Conservation (phyloP, 345 rosid species). For the Corchorus capsularis region DNA sequence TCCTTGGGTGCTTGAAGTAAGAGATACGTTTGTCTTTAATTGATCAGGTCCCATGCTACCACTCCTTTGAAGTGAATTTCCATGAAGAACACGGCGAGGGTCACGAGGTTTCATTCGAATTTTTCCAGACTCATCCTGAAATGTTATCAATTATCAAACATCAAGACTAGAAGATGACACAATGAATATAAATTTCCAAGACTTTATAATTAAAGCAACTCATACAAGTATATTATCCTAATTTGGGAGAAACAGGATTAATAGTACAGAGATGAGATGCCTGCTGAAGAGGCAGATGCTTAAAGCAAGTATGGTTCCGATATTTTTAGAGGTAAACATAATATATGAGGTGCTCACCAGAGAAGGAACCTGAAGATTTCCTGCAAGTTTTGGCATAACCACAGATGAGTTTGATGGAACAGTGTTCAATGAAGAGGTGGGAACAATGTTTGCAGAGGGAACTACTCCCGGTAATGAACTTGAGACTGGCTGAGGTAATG, state of each 20-base stretch:
- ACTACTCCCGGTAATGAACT: constrained; percentile 41
- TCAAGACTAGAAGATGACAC: background rate
- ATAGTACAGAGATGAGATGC: background rate
- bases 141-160: constrained; percentile 12
- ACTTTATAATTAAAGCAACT: background rate
- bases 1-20: constrained; percentile 30
- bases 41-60: constrained; percentile 54
- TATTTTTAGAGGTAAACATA: background rate
- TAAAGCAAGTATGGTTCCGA: constrained; percentile 16
- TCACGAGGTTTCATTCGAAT: constrained; percentile 97
- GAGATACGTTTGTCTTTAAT: constrained; percentile 43
- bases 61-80: constrained; percentile 52
- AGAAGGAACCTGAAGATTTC: constrained; percentile 44
- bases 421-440: constrained; percentile 24
- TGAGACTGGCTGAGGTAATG: constrained; percentile 43
- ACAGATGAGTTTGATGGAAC: constrained; percentile 41
- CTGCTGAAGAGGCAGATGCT: background rate
- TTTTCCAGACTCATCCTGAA: constrained; percentile 71
- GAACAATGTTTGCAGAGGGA: constrained; percentile 35
- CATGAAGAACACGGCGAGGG: constrained; percentile 89
- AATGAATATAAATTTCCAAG: background rate
- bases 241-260: background rate
- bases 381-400: constrained; percentile 49
- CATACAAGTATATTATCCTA: background rate
- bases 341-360: constrained; percentile 51